Base-by-base conservation (phyloP, 306 rosid genomes). In the Ochetophila trinervis region DNA sequence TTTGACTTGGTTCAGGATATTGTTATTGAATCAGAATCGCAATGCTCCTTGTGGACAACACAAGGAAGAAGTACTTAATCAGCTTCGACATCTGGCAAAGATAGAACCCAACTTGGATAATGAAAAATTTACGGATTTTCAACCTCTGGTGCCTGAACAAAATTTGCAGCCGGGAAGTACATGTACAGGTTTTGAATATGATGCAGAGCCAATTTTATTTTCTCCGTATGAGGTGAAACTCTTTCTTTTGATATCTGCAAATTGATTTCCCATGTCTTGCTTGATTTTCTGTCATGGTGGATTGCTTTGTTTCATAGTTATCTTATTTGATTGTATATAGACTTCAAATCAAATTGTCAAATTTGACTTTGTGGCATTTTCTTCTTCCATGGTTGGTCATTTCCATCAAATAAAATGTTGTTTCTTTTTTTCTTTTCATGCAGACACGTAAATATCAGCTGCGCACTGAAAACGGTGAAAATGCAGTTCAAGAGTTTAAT, bases 31-130 rank as follows among this genome's bases (percentile, higher is more conserved):
- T 71, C 84, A 91, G 97, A 80, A 88, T 74, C 96, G 91, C 2
- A 88, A 88, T 72, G 85, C 93, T 75, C 81, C 87, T 55, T 88
- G 96, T 73, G 97, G 97, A 20, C 71, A 18, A 51, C 83, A 84
- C 81, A 86, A 60, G 81, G 96, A 88, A 63, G 94, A 91, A 73
- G 80, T 86, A 70, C 79, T 86, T 22, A n/a, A 55, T 67, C 97
- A 91, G 83, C 97, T 91, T 72, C 87, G 93, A 4, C 65, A 74
- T 56, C 78, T 88, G 45, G 84, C 80, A 19, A 86, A 78, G 78
- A 76, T 57, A n/a, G 97, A 86, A 74, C 87, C 86, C 35, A 32
- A 68, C 50, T 67, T 66, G 58, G 65, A 50, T 53, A 17, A 4
- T 7, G 79, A 65, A 27, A 56, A 71, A 69, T 35, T 18, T 42